Evolutionary conservation across 176 grass and related monocot species (phyloP), one percentile per base, ranked within the genome.

Genomic region (Hordeum marinum): DNA sequence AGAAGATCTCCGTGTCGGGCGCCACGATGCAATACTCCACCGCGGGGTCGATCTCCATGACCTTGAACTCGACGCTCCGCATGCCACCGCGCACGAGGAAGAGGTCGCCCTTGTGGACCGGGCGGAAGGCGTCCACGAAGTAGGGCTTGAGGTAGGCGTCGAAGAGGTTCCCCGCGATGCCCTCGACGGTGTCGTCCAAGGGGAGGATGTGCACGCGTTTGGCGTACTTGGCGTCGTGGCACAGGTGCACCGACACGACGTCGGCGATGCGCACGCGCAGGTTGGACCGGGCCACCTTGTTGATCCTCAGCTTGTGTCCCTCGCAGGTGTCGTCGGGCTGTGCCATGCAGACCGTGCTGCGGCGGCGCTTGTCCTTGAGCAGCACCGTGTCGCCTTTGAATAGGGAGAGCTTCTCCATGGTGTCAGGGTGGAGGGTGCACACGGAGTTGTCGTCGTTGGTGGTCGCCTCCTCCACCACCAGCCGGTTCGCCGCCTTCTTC

Each of bases 301-400:
- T 92, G 82, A 94, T 80, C 66, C 63, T 79, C 4, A 94, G 10
- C 82, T 76, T 80, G 45, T 83, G 62, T 75, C 86, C 87, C 35
- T 88, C 87, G 81, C 90, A 94, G 4, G 63, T 63, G 11, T 94
- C 87, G 55, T 92, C 85, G 32, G 62, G 0, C 1, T 92, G 55
- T 24, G 59, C 92, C n/a, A 80, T 80, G 77, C 92, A 94, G 20
- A 94, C 18, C 2, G 92, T 94, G 83, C 87, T 88, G 42, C 75
- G 91, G 59, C 93, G 78, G 68, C 89, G 84, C 87, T 94, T 92
- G 11, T 87, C 93, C 87, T 88, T 94, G 27, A 94, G 75, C 36
- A 92, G 85, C 76, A 91, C 66, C 5, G 85, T 37, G 60, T 94
- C 92, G 17, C 92, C 87, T 3, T 21, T 21, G 70, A 71, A 91